Evolutionary conservation across 768 basidiomycete genomes (phyloP).

Genomic region (Cystobasidium ongulense): DNA sequence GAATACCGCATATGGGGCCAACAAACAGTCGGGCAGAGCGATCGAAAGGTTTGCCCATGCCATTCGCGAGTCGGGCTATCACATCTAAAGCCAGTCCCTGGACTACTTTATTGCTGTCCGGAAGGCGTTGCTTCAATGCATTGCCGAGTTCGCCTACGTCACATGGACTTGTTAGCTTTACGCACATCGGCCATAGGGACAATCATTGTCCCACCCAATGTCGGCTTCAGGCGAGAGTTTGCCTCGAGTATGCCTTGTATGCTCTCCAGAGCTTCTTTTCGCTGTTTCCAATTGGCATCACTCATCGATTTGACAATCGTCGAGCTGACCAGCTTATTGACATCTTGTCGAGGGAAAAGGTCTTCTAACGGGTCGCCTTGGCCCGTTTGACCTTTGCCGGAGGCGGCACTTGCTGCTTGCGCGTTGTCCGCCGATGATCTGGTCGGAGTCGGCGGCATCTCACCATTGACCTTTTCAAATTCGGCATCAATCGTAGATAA

Average conservation of each 20-base stretch:
- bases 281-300: conserved; percentile 91
- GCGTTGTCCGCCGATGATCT: conserved; percentile 69
- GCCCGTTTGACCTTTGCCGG: conserved; percentile 25
- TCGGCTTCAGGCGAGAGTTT: conserved; percentile 84
- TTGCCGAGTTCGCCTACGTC: conserved; percentile 74
- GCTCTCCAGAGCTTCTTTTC: conserved; percentile 86
- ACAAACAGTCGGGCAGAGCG: conserved; percentile 72
- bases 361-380: conserved; percentile 74
- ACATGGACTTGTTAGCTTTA: not conserved
- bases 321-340: conserved; percentile 75
- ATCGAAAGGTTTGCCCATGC: conserved; percentile 94
- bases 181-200: not conserved
- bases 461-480: conserved; percentile 84
- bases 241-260: conserved; percentile 73
- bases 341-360: conserved; percentile 86
- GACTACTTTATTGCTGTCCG: conserved; percentile 88
- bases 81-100: conserved; percentile 83
- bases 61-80: conserved; percentile 75
- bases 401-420: conserved; percentile 48
- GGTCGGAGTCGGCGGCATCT: conserved; percentile 65
- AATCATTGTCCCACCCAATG: conserved; percentile 59
- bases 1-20: conserved; percentile 66
- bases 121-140: conserved; percentile 75
- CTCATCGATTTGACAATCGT: conserved; percentile 73
- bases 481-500: conserved; percentile 80